phyloP scores from a whole-genome alignment of 2,329 filamentous ascomycete species.

The Fusarium sp. region DNA sequence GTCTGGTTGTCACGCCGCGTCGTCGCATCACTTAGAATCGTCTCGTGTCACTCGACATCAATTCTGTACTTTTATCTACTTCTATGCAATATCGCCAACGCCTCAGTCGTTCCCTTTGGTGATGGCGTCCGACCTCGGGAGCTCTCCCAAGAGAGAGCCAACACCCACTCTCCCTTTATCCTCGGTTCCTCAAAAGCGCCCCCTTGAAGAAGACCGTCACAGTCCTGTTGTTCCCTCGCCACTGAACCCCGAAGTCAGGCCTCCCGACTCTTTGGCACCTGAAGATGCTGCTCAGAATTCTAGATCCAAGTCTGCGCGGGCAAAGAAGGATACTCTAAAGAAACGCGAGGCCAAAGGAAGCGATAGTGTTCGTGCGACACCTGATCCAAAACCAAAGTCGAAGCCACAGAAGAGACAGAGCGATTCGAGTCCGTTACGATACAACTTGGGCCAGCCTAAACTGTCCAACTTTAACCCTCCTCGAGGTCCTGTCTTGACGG shows the following conservation, averaged over 20 bases:
- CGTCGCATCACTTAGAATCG: background rate
- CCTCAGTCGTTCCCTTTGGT: constrained; percentile 3
- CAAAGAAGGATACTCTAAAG: constrained; percentile 73
- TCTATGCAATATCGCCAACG: background rate
- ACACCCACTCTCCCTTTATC: constrained; percentile 52
- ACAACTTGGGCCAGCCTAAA: constrained; percentile 71
- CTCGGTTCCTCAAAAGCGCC: constrained; percentile 69
- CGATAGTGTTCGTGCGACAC: constrained; percentile 63
- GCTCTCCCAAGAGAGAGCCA: constrained; percentile 51
- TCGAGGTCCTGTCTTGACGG: constrained; percentile 64
- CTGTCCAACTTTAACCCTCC: constrained; percentile 67
- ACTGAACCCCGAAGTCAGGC: constrained; percentile 71
- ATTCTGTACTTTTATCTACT: background rate
- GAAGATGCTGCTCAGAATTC: constrained; percentile 58
- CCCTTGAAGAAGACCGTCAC: constrained; percentile 71
- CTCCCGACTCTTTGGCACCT: constrained; percentile 48
- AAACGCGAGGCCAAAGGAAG: constrained; percentile 70
- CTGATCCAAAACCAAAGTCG: constrained; percentile 58
- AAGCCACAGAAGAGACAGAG: constrained; percentile 49
- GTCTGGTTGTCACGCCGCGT: background rate
- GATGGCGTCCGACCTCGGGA: constrained; percentile 50
- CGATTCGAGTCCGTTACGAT: constrained; percentile 63
- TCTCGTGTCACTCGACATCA: background rate
- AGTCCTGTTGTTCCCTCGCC: constrained; percentile 76
- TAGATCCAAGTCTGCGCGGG: constrained; percentile 53